phyloP scores from a whole-genome alignment of 208 protist genomes.

The Leishmania tarentolae region DNA sequence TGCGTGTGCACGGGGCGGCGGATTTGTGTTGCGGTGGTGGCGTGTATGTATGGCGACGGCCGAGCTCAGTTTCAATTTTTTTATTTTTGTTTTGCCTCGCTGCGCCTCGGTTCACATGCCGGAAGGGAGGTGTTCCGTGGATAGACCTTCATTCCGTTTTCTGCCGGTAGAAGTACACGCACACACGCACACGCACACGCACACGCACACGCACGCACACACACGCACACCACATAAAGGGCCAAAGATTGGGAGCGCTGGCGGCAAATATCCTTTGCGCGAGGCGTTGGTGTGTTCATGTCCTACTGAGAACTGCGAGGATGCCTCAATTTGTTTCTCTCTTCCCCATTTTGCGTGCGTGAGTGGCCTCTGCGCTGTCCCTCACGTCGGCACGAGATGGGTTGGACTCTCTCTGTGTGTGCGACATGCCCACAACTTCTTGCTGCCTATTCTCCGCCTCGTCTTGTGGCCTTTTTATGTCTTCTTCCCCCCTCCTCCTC shows the following conservation, averaged over 20 bases:
- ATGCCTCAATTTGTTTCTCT: neutral
- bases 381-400: neutral
- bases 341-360: neutral
- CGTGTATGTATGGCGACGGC: neutral
- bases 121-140: neutral
- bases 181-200: too few species aligned
- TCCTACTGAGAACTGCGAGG: neutral
- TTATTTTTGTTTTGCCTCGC: too few species aligned
- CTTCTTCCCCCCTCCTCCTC: too few species aligned
- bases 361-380: neutral
- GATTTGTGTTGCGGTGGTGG: neutral
- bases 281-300: neutral
- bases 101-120: neutral
- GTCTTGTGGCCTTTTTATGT: constrained; percentile 15
- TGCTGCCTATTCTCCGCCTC: neutral
- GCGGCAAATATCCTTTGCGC: neutral
- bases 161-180: too few species aligned
- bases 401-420: neutral
- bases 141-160: too few species aligned
- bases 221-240: neutral
- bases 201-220: too few species aligned
- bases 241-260: neutral
- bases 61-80: too few species aligned
- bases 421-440: neutral
- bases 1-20: neutral